Percentiles rank a stretch among this genome's conserved stretches.
Evolutionary conservation across 2,329 filamentous ascomycete genomes (phyloP).

Genomic region (Phoma herbarum): DNA sequence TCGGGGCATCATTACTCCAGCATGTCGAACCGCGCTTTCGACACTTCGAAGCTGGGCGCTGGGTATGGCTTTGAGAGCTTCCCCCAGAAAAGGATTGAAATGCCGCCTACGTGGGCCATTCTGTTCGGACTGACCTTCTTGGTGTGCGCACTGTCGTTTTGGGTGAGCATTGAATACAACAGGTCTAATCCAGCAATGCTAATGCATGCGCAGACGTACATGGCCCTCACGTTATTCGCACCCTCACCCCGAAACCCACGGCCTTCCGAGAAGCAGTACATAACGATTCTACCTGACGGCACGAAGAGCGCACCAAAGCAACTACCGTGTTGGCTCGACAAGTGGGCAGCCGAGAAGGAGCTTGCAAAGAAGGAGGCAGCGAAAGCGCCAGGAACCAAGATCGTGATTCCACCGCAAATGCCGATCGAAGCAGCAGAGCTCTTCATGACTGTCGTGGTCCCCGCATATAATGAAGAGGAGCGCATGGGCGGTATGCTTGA

Average conservation of each 20-base stretch:
- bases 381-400: constrained; percentile 33
- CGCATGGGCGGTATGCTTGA: constrained; percentile 85
- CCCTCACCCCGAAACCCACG: constrained; percentile 79
- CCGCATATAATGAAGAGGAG: constrained; percentile 93
- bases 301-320: constrained; percentile 62
- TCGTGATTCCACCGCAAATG: constrained; percentile 52
- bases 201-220: constrained; percentile 63
- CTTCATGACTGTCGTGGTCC: constrained; percentile 91
- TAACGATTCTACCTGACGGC: constrained; percentile 74
- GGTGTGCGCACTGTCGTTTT: constrained; percentile 37
- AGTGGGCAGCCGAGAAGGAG: constrained; percentile 69
- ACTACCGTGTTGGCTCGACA: constrained; percentile 88
- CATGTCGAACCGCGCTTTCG: constrained; percentile 41
- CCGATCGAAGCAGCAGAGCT: constrained; percentile 78
- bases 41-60: constrained; percentile 30
- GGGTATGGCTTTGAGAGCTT: constrained; percentile 43
- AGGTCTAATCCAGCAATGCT: constrained; percentile 4
- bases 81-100: constrained; percentile 32
- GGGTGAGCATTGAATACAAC: constrained; percentile 33
- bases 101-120: constrained; percentile 47
- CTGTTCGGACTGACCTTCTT: constrained; percentile 37
- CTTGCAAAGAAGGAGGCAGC: constrained; percentile 46
- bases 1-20: constrained; percentile 17
- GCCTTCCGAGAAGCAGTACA: constrained; percentile 84
- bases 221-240: constrained; percentile 76